These are phyloP conservation scores for Apiotrichum siamense DNA, from an alignment of 1,284 basidiomycete species.

Conservation along the genomic window DNA sequence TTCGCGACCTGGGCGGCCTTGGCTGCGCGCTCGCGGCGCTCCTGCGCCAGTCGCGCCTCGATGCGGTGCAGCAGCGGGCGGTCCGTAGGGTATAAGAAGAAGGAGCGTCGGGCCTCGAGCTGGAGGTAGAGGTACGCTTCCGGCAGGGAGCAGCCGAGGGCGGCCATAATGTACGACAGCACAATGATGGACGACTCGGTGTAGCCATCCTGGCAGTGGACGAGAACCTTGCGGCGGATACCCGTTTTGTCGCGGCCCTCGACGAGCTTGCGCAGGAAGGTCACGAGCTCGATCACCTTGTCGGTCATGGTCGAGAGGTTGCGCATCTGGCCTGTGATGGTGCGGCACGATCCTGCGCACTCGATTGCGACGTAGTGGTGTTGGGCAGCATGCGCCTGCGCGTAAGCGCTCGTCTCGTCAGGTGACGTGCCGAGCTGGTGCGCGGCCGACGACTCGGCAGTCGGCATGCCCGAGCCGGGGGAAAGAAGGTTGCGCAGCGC, in stretches of 20 bases:
- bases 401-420: slow-evolving; percentile 14
- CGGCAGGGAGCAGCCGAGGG: slow-evolving; percentile 61
- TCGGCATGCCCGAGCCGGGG: slow-evolving; percentile 10
- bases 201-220: slow-evolving; percentile 50
- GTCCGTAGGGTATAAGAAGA: slow-evolving; percentile 87
- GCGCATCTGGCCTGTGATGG: slow-evolving; percentile 37
- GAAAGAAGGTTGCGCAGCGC: slow-evolving; percentile 43
- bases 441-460: neutral
- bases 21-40: slow-evolving; percentile 31
- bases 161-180: slow-evolving; percentile 79
- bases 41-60: slow-evolving; percentile 55
- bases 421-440: slow-evolving; percentile 10
- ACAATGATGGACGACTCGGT: slow-evolving; percentile 89
- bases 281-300: slow-evolving; percentile 41
- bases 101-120: slow-evolving; percentile 57
- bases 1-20: slow-evolving; percentile 19
- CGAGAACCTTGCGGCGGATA: slow-evolving; percentile 37
- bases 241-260: slow-evolving; percentile 36
- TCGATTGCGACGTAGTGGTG: slow-evolving; percentile 40
- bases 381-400: slow-evolving; percentile 18
- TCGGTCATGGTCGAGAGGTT: slow-evolving; percentile 39
- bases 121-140: slow-evolving; percentile 74
- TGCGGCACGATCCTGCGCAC: slow-evolving; percentile 42
- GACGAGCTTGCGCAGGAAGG: slow-evolving; percentile 38
- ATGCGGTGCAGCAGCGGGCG: slow-evolving; percentile 67